These are phyloP conservation scores for Clitoria ternatea DNA, from an alignment of 306 rosid species.

Conservation along the genomic window DNA sequence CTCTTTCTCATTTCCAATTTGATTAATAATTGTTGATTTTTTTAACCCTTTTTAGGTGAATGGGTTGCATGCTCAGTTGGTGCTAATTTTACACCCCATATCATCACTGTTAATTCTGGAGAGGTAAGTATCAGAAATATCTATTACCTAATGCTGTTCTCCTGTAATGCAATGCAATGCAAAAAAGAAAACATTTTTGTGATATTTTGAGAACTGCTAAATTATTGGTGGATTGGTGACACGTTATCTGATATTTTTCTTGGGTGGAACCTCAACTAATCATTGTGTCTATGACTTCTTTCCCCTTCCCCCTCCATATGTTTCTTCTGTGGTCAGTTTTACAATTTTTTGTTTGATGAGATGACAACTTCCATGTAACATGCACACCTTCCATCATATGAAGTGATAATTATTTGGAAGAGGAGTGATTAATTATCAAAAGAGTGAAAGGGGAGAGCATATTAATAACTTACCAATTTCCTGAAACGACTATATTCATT, in stretches of 20 bases:
- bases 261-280: neutral
- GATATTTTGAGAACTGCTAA: conserved; percentile 3
- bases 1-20: conserved; percentile 11
- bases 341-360: neutral
- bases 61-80: conserved; percentile 91
- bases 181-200: conserved; percentile 3
- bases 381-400: neutral
- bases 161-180: neutral
- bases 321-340: neutral
- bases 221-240: neutral
- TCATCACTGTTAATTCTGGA: conserved; percentile 84
- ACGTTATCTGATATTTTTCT: conserved; percentile 4
- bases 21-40: neutral
- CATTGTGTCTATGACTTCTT: neutral
- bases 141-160: neutral
- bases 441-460: neutral
- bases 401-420: neutral
- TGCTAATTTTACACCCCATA: conserved; percentile 89
- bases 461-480: conserved; percentile 1
- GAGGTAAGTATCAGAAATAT: conserved; percentile 54
- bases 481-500: neutral
- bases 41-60: conserved; percentile 52
- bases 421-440: neutral
- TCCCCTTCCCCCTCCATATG: neutral
- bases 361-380: neutral